Percentiles rank a stretch among this genome's conserved stretches.
Conservation (phyloP, 225 moss, liverwort and hornwort genomes). For the Marchantia paleacea region DNA sequence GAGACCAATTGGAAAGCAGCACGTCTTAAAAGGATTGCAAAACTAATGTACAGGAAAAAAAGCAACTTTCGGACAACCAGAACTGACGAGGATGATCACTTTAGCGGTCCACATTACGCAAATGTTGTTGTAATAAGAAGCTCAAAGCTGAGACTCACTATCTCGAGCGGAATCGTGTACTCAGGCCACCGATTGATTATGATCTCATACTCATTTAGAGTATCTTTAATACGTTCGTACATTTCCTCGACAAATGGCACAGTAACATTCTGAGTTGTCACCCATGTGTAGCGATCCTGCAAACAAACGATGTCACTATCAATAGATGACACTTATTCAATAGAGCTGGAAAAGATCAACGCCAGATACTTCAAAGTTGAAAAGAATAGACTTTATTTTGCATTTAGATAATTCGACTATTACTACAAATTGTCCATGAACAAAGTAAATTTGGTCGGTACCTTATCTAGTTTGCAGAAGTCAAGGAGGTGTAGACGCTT, state of each 20-base stretch:
- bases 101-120: not conserved
- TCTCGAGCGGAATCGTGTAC: conserved; percentile 82
- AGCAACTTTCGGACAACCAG: no score
- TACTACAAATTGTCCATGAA: not conserved
- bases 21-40: not conserved
- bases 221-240: conserved; percentile 86
- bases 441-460: conserved; percentile 22
- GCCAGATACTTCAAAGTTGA: not conserved
- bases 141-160: conserved; percentile 41
- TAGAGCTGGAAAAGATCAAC: not conserved
- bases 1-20: not conserved
- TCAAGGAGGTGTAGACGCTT: conserved; percentile 89
- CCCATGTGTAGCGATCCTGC: conserved; percentile 94
- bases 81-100: no score
- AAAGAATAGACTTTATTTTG: not conserved
- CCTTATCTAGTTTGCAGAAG: conserved; percentile 95
- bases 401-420: not conserved
- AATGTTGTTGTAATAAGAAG: not conserved
- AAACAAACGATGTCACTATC: not conserved
- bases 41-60: not conserved
- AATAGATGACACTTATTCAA: no score
- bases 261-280: conserved; percentile 81
- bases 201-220: conserved; percentile 82
- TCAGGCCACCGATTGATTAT: conserved; percentile 97
- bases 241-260: conserved; percentile 96